phyloP scores from a whole-genome alignment of 352 stramenopile species.

The Globisporangium uncinulatum region DNA sequence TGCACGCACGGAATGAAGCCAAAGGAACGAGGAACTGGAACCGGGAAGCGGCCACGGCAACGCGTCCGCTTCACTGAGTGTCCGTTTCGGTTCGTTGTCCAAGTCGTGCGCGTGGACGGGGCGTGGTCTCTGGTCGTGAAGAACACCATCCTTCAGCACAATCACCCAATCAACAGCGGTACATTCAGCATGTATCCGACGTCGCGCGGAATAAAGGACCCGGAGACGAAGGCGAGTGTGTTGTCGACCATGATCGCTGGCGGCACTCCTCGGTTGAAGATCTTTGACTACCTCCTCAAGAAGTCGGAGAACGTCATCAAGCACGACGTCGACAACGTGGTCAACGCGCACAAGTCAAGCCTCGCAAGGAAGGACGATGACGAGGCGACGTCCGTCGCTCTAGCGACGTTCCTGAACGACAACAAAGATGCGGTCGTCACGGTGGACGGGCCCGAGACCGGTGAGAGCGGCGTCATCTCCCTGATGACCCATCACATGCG shows the following conservation, averaged over 20 bases:
- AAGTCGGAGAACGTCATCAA: too few species aligned
- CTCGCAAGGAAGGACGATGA: too few species aligned
- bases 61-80: neutral
- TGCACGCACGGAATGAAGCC: neutral
- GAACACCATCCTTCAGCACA: neutral
- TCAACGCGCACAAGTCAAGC: too few species aligned
- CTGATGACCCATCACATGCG: slow-evolving; percentile 9
- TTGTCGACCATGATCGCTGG: too few species aligned
- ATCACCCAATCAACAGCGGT: neutral
- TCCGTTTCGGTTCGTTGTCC: neutral
- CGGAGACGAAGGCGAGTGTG: too few species aligned
- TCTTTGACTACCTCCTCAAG: too few species aligned
- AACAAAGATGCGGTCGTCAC: neutral
- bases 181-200: neutral
- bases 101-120: neutral
- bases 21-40: neutral
- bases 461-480: slow-evolving; percentile 11
- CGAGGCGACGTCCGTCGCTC: too few species aligned
- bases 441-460: slow-evolving; percentile 1
- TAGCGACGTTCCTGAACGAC: neutral
- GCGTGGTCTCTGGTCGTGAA: neutral
- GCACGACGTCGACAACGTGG: too few species aligned
- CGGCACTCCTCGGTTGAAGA: too few species aligned
- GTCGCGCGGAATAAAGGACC: too few species aligned
- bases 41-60: neutral